These are phyloP conservation scores for Sporobolus alterniflorus DNA, from an alignment of 202 grass and related monocot genomes.

Conservation along the genomic window DNA sequence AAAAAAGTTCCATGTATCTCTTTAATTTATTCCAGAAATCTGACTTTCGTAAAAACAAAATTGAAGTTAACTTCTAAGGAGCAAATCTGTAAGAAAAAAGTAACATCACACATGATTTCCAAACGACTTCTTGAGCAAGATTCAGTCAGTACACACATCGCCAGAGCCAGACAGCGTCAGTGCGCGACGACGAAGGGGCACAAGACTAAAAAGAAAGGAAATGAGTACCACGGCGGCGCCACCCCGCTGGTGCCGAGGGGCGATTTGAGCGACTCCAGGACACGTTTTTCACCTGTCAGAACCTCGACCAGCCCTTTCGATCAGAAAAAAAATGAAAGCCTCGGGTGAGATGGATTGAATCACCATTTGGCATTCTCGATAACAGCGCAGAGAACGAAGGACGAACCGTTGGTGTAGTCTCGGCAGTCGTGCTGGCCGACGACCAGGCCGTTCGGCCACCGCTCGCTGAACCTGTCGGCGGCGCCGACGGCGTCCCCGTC, in stretches of 20 bases:
- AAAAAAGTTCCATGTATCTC: too few relatives aligned
- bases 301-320: conserved; percentile 70
- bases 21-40: too few relatives aligned
- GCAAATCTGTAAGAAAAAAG: too few relatives aligned
- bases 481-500: conserved; percentile 39
- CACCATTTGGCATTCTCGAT: neutral
- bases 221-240: conserved; percentile 22
- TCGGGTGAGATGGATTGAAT: conserved; percentile 7
- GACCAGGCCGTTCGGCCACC: conserved; percentile 69
- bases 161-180: neutral
- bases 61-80: too few relatives aligned
- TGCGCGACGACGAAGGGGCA: conserved; percentile 12
- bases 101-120: conserved; percentile 6
- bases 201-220: neutral
- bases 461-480: conserved; percentile 73
- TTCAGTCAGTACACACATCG: conserved; percentile 31
- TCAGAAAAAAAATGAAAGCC: neutral
- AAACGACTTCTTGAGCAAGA: conserved; percentile 32
- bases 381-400: neutral
- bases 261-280: conserved; percentile 52
- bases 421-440: conserved; percentile 84
- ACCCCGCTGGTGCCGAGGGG: neutral
- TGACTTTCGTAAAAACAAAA: too few relatives aligned
- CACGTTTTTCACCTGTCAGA: conserved; percentile 79
- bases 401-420: conserved; percentile 69